Percentiles rank a stretch among this genome's conserved stretches.
phyloP scores from a whole-genome alignment of 2,329 filamentous ascomycete genomes.

The Neofusicoccum sp. region DNA sequence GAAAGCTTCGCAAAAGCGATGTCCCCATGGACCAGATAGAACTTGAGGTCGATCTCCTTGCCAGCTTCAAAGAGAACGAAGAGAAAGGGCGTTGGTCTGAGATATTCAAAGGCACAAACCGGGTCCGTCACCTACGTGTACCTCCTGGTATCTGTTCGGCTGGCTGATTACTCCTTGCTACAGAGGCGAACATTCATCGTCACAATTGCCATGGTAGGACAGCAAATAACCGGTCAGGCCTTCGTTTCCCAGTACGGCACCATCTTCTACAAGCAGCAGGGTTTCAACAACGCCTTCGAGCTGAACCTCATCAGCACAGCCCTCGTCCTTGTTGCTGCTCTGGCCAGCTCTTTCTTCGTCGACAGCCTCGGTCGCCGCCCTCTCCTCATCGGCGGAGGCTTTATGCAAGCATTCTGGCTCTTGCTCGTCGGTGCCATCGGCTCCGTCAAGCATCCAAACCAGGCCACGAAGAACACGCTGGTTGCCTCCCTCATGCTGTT shows the following conservation, averaged over 20 bases:
- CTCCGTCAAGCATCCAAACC: slow-evolving; percentile 50
- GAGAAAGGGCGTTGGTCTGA: too few species aligned
- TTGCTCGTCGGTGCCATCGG: slow-evolving; percentile 55
- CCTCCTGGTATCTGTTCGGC: too few species aligned
- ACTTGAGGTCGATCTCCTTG: too few species aligned
- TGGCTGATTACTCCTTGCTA: too few species aligned
- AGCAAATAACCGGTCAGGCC: slow-evolving; percentile 23
- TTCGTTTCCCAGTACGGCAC: slow-evolving; percentile 24
- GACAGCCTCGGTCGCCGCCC: slow-evolving; percentile 41
- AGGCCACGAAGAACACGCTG: slow-evolving; percentile 54
- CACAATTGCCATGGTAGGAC: background rate
- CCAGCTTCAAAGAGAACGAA: too few species aligned
- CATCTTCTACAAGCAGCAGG: slow-evolving; percentile 21
- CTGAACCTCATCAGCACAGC: background rate
- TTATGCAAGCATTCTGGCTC: slow-evolving; percentile 45
- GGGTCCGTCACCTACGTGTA: too few species aligned
- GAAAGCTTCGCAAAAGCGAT: too few species aligned
- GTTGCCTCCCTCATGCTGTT: slow-evolving; percentile 61
- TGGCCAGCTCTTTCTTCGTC: slow-evolving; percentile 25
- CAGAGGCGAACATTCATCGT: too few species aligned
- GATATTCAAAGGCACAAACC: too few species aligned
- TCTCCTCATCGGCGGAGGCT: slow-evolving; percentile 41
- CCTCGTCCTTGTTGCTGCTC: too few species aligned
- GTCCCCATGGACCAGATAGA: too few species aligned
- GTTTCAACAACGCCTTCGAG: slow-evolving; percentile 19